phyloP scores from a whole-genome alignment of 2,329 filamentous ascomycete genomes.

The Stemphylium beticola region DNA sequence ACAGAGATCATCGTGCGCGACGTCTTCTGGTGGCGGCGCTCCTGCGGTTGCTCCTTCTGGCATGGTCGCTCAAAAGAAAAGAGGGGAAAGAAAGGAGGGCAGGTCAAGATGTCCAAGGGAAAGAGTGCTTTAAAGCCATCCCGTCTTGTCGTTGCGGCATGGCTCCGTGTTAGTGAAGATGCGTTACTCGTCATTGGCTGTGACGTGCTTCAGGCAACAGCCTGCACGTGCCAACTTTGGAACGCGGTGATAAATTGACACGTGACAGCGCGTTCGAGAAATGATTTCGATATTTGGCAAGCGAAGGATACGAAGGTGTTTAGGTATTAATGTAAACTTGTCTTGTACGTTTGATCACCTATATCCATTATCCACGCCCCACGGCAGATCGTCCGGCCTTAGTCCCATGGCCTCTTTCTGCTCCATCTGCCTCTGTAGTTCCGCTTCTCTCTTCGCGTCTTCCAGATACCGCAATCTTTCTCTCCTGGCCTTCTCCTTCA shows the following conservation, averaged over 20 bases:
- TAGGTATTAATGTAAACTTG: background rate
- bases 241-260: background rate
- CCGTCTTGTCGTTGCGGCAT: background rate
- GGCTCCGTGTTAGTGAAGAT: background rate
- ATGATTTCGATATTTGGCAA: too few species aligned
- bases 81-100: too few species aligned
- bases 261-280: conserved; percentile 4
- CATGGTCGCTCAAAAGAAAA: background rate
- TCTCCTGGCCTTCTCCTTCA: conserved; percentile 40
- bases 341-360: conserved; percentile 1
- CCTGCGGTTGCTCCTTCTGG: background rate
- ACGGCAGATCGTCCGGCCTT: conserved; percentile 18
- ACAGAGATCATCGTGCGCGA: conserved; percentile 53
- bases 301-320: too few species aligned
- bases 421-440: conserved; percentile 17
- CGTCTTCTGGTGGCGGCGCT: conserved; percentile 12
- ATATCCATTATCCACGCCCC: conserved; percentile 4
- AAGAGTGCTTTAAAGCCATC: background rate
- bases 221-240: background rate
- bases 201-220: conserved; percentile 10
- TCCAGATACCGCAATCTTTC: conserved; percentile 37
- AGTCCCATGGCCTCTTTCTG: conserved; percentile 41
- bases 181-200: conserved; percentile 3
- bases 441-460: conserved; percentile 30
- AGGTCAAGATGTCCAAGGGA: background rate